Evolutionary conservation across 208 protist genomes (phyloP).

Genomic region (Naegleria lovaniensis): DNA sequence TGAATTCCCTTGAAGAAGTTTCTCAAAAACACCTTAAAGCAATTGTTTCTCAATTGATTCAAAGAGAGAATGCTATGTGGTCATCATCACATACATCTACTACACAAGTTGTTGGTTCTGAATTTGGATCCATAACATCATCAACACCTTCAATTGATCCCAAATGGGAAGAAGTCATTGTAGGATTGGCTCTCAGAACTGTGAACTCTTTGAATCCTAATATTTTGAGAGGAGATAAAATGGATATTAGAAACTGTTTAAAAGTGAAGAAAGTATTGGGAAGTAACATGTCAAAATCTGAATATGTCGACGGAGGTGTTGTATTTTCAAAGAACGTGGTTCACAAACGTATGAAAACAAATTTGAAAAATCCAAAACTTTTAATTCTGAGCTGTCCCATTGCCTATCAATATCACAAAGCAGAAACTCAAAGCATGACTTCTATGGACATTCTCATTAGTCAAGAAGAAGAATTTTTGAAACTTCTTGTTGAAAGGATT

Average conservation of each 20-base stretch:
- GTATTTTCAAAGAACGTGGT: conserved; percentile 22
- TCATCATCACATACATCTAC: no score
- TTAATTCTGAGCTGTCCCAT: conserved; percentile 11
- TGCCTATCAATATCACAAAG: neutral
- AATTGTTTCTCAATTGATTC: neutral
- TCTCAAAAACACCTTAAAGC: neutral
- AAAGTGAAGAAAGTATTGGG: conserved; percentile 15
- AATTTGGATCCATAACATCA: neutral
- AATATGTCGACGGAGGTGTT: conserved; percentile 10
- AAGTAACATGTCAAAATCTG: neutral
- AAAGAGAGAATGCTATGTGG: neutral
- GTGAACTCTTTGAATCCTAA: neutral
- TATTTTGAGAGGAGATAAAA: neutral
- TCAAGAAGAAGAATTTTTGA: conserved; percentile 22
- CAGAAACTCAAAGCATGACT: neutral
- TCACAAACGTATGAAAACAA: conserved; percentile 12
- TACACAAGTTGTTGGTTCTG: neutral
- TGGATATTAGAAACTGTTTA: conserved; percentile 20
- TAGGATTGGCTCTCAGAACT: neutral
- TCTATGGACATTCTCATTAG: neutral
- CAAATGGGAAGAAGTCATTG: conserved; percentile 14
- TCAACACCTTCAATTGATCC: neutral
- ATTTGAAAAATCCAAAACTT: neutral
- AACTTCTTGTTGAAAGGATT: neutral
- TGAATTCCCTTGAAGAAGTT: conserved; percentile 3